A percentile compares a stretch with the other conserved stretches of the same genome.
Evolutionary conservation across 176 grass and related monocot species (phyloP).

Genomic region (Carex littledalei): DNA sequence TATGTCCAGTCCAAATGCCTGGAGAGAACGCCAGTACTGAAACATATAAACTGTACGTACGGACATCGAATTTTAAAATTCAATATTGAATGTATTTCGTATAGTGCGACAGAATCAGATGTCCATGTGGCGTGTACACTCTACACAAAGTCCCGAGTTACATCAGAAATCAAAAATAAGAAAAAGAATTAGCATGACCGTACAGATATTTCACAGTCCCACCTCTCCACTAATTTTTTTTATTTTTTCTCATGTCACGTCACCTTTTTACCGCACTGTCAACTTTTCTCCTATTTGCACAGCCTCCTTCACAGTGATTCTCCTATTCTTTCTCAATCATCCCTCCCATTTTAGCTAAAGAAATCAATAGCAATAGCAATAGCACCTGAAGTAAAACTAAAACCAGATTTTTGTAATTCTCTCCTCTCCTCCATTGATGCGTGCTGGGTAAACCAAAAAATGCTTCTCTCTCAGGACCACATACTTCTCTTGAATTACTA

Average conservation of each 20-base stretch:
- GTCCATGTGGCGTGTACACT: not conserved
- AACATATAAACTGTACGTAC: constrained; percentile 6
- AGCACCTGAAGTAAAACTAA: constrained; percentile 12
- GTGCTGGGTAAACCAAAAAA: not conserved
- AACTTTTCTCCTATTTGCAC: constrained; percentile 18
- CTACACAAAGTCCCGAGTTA: not conserved
- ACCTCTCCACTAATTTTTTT: not conserved
- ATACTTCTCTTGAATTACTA: not conserved
- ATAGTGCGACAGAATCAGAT: not conserved
- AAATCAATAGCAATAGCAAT: not conserved
- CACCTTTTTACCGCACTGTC: constrained; percentile 57
- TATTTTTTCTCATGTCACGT: constrained; percentile 56
- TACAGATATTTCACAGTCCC: constrained; percentile 47
- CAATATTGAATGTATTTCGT: constrained; percentile 14
- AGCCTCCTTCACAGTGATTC: constrained; percentile 3
- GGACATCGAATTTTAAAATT: not conserved
- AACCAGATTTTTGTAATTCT: constrained; percentile 19
- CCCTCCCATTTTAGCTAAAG: constrained; percentile 7
- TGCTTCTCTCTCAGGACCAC: constrained; percentile 12
- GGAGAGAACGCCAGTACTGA: not conserved
- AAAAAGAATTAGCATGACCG: constrained; percentile 14
- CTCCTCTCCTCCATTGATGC: not conserved
- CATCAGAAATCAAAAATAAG: not conserved
- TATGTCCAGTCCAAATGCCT: not conserved
- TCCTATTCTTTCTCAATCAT: not conserved